Percentiles rank a stretch among this genome's conserved stretches.
Conservation (phyloP, 2,329 filamentous ascomycete species). For the Aspergillus bombycis region DNA sequence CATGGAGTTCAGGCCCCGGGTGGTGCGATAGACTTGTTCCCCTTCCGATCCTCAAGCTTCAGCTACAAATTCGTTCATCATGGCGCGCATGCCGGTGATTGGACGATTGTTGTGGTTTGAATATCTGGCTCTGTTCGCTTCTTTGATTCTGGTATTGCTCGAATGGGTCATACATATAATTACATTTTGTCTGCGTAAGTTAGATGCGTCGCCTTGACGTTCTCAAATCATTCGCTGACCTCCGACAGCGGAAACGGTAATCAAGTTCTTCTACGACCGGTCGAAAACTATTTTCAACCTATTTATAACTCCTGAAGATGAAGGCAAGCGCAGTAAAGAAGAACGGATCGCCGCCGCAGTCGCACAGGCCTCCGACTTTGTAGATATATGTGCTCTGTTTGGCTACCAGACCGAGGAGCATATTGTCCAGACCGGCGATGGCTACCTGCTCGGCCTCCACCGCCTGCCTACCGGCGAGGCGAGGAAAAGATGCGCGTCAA, state of each 20-base stretch:
- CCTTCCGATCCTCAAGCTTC: background rate
- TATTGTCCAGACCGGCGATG: conserved; percentile 90
- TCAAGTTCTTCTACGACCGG: conserved; percentile 78
- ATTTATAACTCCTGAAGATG: conserved; percentile 70
- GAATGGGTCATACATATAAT: conserved; percentile 83
- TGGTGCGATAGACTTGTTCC: background rate
- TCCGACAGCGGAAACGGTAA: conserved; percentile 70
- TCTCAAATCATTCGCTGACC: conserved; percentile 20
- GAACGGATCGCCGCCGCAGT: conserved; percentile 75
- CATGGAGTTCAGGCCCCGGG: background rate
- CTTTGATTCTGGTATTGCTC: conserved; percentile 78
- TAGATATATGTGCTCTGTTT: conserved; percentile 87
- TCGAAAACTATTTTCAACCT: conserved; percentile 83
- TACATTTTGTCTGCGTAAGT: conserved; percentile 81
- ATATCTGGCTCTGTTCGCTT: conserved; percentile 83
- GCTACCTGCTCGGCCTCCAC: conserved; percentile 88
- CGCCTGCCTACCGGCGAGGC: conserved; percentile 80
- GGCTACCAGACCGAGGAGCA: conserved; percentile 96
- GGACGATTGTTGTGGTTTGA: conserved; percentile 69
- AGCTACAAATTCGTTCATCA: conserved; percentile 31
- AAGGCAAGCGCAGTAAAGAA: conserved; percentile 68
- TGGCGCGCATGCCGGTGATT: conserved; percentile 65
- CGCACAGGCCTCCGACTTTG: conserved; percentile 85
- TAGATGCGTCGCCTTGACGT: background rate
- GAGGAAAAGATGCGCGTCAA: conserved; percentile 83